These are phyloP conservation scores for Curvularia lunata DNA, from an alignment of 2,329 filamentous ascomycete species.

Conservation along the genomic window DNA sequence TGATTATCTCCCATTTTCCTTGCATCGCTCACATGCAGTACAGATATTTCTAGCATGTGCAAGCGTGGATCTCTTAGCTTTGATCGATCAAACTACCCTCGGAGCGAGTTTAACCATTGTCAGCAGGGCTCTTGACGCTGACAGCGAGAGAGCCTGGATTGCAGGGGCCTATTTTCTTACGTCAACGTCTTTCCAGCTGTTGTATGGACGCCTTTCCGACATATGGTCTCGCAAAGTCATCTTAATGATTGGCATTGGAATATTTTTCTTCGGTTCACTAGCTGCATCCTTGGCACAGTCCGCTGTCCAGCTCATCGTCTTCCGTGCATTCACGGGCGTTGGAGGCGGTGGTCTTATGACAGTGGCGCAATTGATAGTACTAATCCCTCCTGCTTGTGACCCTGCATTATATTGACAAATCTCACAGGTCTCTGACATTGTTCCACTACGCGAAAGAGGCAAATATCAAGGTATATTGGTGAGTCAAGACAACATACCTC, in stretches of 20 bases:
- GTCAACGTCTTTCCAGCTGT: conserved; percentile 68
- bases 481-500: neutral
- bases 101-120: conserved; percentile 30
- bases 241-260: conserved; percentile 58
- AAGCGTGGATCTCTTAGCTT: conserved; percentile 28
- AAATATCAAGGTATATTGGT: conserved; percentile 48
- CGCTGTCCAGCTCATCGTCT: conserved; percentile 63
- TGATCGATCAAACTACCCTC: conserved; percentile 34
- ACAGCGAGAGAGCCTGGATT: conserved; percentile 62
- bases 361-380: conserved; percentile 47
- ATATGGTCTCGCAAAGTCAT: conserved; percentile 60
- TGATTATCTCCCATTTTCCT: too few species aligned
- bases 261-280: conserved; percentile 59
- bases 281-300: conserved; percentile 62
- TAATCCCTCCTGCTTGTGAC: neutral
- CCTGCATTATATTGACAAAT: neutral
- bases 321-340: conserved; percentile 66
- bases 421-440: conserved; percentile 36
- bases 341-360: conserved; percentile 65
- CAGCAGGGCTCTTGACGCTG: conserved; percentile 44
- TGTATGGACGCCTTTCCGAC: conserved; percentile 68
- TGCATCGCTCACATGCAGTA: conserved; percentile 5
- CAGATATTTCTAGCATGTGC: conserved; percentile 34
- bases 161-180: conserved; percentile 62
- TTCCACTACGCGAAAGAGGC: conserved; percentile 47